Percentiles rank a stretch among this genome's conserved stretches.
These are phyloP conservation scores for Galerina marginata DNA, from an alignment of 768 basidiomycete genomes.

Conservation along the genomic window DNA sequence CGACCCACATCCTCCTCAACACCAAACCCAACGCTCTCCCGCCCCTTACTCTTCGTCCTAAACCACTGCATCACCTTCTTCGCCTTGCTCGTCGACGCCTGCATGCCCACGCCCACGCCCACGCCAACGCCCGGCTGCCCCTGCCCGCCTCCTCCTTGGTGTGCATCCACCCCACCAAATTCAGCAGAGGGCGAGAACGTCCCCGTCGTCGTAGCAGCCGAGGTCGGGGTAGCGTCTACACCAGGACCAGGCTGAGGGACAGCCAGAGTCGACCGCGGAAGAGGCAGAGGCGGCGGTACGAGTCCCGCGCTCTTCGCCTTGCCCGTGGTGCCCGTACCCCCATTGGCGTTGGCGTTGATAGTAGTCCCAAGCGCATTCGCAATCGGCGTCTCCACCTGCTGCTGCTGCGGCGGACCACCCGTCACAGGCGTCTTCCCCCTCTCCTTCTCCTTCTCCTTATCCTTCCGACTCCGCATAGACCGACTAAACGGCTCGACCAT, in stretches of 20 bases:
- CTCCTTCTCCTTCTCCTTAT: slow-evolving; percentile 29
- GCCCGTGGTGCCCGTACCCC: not conserved
- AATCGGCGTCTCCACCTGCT: slow-evolving; percentile 1
- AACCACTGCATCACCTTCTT: slow-evolving; percentile 99
- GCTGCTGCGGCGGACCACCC: not conserved
- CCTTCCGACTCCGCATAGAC: slow-evolving; percentile 52
- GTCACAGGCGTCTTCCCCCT: slow-evolving; percentile 28
- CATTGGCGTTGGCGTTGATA: not conserved
- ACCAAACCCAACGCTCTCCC: slow-evolving; percentile 41
- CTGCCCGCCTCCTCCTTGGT: not conserved
- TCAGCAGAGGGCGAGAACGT: slow-evolving; percentile 31
- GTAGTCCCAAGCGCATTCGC: not conserved
- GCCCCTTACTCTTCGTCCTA: slow-evolving; percentile 68
- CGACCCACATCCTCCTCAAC: slow-evolving; percentile 25
- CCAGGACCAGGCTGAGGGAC: not conserved
- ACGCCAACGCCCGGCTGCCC: no score
- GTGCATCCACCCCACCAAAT: slow-evolving; percentile 24
- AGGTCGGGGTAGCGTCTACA: not conserved
- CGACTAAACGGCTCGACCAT: slow-evolving; percentile 82
- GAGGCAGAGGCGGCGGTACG: not conserved
- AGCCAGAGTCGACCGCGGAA: not conserved
- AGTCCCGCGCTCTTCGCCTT: not conserved
- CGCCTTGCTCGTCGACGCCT: slow-evolving; percentile 85
- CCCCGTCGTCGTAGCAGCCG: not conserved
- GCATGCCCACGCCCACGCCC: slow-evolving; percentile 49